These are phyloP conservation scores for Penicillium oxalicum DNA, from an alignment of 2,329 filamentous ascomycete species.

Conservation along the genomic window DNA sequence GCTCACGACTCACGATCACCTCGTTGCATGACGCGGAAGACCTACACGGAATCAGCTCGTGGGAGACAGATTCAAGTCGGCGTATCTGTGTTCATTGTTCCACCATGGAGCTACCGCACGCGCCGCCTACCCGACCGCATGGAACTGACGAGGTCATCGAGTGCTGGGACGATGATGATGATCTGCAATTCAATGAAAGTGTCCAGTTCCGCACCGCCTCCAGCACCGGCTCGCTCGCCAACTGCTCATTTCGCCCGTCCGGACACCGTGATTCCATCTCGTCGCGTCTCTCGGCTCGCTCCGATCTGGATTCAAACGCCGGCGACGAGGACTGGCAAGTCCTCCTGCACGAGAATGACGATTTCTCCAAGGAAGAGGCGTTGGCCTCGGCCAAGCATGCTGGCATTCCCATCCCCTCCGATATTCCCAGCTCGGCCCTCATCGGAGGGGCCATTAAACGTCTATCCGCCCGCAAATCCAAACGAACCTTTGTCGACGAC, in stretches of 20 bases:
- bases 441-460: slow-evolving; percentile 90
- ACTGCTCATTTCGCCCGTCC: slow-evolving; percentile 38
- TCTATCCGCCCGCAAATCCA: slow-evolving; percentile 68
- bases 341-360: slow-evolving; percentile 76
- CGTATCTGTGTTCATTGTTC: background rate
- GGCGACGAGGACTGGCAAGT: slow-evolving; percentile 85
- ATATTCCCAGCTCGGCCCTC: slow-evolving; percentile 81
- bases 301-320: slow-evolving; percentile 68
- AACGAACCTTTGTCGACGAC: slow-evolving; percentile 69
- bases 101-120: slow-evolving; percentile 36
- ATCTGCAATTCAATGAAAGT: slow-evolving; percentile 44
- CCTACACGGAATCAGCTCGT: background rate
- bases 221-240: slow-evolving; percentile 41
- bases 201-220: slow-evolving; percentile 43
- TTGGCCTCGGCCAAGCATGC: slow-evolving; percentile 81
- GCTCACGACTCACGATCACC: no score
- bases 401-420: slow-evolving; percentile 83
- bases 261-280: slow-evolving; percentile 69
- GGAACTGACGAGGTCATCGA: slow-evolving; percentile 37
- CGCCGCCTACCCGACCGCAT: slow-evolving; percentile 26
- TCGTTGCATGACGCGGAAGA: no score
- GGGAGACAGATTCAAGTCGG: no score
- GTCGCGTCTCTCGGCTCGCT: slow-evolving; percentile 73
- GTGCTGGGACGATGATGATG: slow-evolving; percentile 47
- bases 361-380: slow-evolving; percentile 74